Percentiles rank a stretch among this genome's conserved stretches.
These are phyloP conservation scores for Talaromyces islandicus DNA, from an alignment of 2,329 filamentous ascomycete species.

Conservation along the genomic window DNA sequence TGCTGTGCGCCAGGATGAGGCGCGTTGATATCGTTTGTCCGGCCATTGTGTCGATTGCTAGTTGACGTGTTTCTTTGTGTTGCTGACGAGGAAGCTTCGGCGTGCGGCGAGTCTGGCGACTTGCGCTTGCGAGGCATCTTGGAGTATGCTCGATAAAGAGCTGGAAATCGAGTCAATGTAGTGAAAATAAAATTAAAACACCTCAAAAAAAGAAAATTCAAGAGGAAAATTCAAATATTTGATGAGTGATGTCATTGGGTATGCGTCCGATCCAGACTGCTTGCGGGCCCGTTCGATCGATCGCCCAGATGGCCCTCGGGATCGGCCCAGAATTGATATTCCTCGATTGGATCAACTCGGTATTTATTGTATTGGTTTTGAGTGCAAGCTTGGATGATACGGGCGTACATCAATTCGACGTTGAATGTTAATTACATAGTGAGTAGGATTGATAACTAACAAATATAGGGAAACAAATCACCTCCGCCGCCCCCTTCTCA, in stretches of 20 bases:
- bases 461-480: background rate
- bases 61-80: background rate
- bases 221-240: background rate
- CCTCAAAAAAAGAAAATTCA: background rate
- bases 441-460: background rate
- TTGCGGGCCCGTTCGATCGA: background rate
- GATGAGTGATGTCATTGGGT: conserved; percentile 5
- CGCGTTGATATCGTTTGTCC: background rate
- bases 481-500: background rate
- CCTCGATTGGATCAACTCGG: no score
- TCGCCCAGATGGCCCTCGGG: background rate
- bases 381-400: no score
- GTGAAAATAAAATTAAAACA: background rate
- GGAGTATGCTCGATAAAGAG: background rate
- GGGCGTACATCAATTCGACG: no score
- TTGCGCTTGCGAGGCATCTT: conserved; percentile 6
- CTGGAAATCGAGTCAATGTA: background rate
- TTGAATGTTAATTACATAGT: no score
- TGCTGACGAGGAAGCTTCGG: background rate
- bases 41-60: background rate
- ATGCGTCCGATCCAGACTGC: background rate
- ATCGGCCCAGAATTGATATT: background rate
- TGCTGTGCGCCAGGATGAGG: conserved; percentile 33
- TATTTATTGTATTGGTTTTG: no score
- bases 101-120: background rate